These are phyloP conservation scores for Sordariomycetes sp. DNA, from an alignment of 2,329 filamentous ascomycete genomes.

Conservation along the genomic window DNA sequence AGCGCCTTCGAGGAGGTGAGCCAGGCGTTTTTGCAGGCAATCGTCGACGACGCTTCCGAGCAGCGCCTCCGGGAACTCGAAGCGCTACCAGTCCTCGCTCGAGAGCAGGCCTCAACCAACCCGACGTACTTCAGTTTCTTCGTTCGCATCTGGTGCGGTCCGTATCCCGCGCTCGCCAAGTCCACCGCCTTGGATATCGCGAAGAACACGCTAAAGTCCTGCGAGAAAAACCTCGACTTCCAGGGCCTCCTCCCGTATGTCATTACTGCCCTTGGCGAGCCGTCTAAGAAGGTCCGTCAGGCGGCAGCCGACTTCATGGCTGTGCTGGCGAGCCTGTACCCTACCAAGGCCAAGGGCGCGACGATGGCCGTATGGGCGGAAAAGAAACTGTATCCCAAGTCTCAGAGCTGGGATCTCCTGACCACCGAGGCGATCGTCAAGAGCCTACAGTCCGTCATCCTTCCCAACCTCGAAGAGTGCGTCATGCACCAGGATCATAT, in stretches of 20 bases:
- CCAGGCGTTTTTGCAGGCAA: conserved; percentile 35
- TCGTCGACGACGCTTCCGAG: conserved; percentile 30
- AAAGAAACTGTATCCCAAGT: conserved; percentile 50
- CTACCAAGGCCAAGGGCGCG: conserved; percentile 17
- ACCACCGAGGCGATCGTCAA: conserved; percentile 41
- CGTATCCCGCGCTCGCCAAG: conserved; percentile 55
- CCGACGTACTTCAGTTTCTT: conserved; percentile 66
- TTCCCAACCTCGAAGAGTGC: conserved; percentile 73
- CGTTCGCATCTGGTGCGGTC: conserved; percentile 58
- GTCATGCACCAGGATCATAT: conserved; percentile 67
- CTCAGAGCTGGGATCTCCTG: conserved; percentile 42
- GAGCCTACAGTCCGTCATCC: conserved; percentile 52
- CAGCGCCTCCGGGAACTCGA: conserved; percentile 37
- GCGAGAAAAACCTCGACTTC: conserved; percentile 45
- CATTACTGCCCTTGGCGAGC: conserved; percentile 60
- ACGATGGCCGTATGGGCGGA: conserved; percentile 41
- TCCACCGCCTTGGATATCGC: conserved; percentile 55
- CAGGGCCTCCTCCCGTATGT: conserved; percentile 77
- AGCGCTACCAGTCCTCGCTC: conserved; percentile 37
- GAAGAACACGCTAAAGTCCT: conserved; percentile 39
- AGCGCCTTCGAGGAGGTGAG: conserved; percentile 45
- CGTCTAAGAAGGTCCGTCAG: conserved; percentile 61
- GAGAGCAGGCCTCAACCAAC: conserved; percentile 38
- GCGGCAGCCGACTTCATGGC: conserved; percentile 57
- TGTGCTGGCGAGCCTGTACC: conserved; percentile 37